Conservation (phyloP, 148 eudicot species). For the Suaeda aralocaspica region DNA sequence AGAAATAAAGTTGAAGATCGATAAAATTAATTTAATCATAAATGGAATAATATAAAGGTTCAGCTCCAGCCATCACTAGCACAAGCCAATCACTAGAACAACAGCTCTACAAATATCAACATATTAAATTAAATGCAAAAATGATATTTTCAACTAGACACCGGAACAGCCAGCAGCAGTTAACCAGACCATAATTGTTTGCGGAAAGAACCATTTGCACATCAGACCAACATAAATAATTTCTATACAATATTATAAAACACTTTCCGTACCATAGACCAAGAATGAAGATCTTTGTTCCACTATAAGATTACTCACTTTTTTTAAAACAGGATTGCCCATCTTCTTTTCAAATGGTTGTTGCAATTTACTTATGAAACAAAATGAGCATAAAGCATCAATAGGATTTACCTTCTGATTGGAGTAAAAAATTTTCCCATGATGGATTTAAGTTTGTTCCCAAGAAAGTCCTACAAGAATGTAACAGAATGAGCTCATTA, state of each 20-base stretch:
- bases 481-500: constrained; percentile 21
- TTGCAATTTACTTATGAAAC: neutral
- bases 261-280: too few relatives aligned
- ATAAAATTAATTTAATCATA: neutral
- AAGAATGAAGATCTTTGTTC: too few relatives aligned
- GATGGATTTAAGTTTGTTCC: constrained; percentile 87
- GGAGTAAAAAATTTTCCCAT: constrained; percentile 81
- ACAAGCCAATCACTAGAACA: neutral
- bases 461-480: constrained; percentile 67
- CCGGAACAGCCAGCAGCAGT: neutral
- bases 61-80: neutral
- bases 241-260: too few relatives aligned
- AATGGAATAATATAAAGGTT: neutral
- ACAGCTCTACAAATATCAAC: neutral
- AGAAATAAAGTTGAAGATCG: neutral
- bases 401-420: constrained; percentile 60
- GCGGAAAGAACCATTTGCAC: neutral
- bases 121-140: too few relatives aligned
- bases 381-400: constrained; percentile 11
- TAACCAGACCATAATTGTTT: neutral
- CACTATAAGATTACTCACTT: neutral
- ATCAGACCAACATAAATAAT: too few relatives aligned
- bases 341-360: neutral
- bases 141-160: neutral
- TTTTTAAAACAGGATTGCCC: neutral